Conservation (phyloP, 768 basidiomycete species). For the Dictyophora rubrovolvata region DNA sequence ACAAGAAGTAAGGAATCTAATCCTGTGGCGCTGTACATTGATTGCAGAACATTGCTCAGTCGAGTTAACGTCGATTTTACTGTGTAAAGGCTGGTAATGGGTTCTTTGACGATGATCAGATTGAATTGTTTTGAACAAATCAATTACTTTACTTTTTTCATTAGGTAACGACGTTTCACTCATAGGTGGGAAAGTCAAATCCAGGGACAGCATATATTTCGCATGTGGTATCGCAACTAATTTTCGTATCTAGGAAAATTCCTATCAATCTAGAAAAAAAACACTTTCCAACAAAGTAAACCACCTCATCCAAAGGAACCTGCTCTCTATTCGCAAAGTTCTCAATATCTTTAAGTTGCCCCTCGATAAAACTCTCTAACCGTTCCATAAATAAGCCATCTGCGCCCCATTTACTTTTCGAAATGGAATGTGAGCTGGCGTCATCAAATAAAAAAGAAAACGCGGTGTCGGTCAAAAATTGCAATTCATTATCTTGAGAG, state of each 20-base stretch:
- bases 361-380: slow-evolving; percentile 53
- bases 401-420: slow-evolving; percentile 21
- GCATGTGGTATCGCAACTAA: slow-evolving; percentile 57
- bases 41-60: slow-evolving; percentile 36
- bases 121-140: neutral
- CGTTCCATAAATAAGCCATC: slow-evolving; percentile 55
- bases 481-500: neutral
- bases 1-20: slow-evolving; percentile 55
- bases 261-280: slow-evolving; percentile 18
- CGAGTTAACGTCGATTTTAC: neutral
- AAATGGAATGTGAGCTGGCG: neutral
- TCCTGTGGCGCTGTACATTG: slow-evolving; percentile 37
- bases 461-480: slow-evolving; percentile 3
- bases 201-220: slow-evolving; percentile 38
- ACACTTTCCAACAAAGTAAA: neutral
- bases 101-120: neutral
- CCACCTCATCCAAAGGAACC: slow-evolving; percentile 51
- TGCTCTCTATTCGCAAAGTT: slow-evolving; percentile 53
- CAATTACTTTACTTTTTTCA: neutral
- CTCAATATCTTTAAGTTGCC: slow-evolving; percentile 43
- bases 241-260: slow-evolving; percentile 33
- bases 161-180: neutral
- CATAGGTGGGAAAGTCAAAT: neutral
- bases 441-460: slow-evolving; percentile 3
- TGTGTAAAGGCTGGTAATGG: neutral